A percentile compares a stretch with the other conserved stretches of the same genome.
Conservation (phyloP, 805 yeast species). For the Yueomyces sp. region DNA sequence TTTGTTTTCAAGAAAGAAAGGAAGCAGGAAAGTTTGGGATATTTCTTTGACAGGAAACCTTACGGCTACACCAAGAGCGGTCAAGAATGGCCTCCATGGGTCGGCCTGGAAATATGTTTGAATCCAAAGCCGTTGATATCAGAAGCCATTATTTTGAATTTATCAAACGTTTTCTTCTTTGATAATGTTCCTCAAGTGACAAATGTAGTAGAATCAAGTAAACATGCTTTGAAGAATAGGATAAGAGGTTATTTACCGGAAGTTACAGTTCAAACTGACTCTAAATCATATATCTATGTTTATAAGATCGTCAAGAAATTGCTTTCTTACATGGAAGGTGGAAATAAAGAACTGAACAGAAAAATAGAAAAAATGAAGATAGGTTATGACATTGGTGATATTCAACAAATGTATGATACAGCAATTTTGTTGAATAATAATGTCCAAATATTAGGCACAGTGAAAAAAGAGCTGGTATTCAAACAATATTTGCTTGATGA, state of each 20-base stretch:
- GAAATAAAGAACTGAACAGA: slow-evolving; percentile 40
- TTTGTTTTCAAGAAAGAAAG: slow-evolving; percentile 49
- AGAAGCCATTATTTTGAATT: slow-evolving; percentile 46
- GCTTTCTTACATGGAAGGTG: slow-evolving; percentile 64
- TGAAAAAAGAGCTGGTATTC: slow-evolving; percentile 36
- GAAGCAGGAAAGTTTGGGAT: slow-evolving; percentile 27
- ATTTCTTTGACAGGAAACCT: slow-evolving; percentile 32
- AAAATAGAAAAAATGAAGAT: slow-evolving; percentile 52
- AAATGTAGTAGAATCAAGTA: slow-evolving; percentile 15
- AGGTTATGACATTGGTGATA: slow-evolving; percentile 56
- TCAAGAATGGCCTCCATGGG: slow-evolving; percentile 79
- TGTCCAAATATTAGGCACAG: slow-evolving; percentile 26
- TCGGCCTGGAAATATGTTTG: slow-evolving; percentile 58
- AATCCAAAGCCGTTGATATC: slow-evolving; percentile 35
- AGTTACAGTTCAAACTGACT: slow-evolving; percentile 54
- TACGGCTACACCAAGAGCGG: slow-evolving; percentile 42
- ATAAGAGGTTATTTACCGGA: slow-evolving; percentile 57
- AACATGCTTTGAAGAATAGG: slow-evolving; percentile 27
- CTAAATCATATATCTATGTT: slow-evolving; percentile 57
- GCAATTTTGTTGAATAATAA: slow-evolving; percentile 38
- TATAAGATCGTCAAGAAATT: slow-evolving; percentile 51
- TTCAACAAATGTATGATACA: slow-evolving; percentile 33
- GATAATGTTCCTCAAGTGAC: slow-evolving; percentile 40
- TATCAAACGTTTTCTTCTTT: slow-evolving; percentile 47
- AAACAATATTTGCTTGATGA: slow-evolving; percentile 38